A percentile compares a stretch with the other conserved stretches of the same genome.
These are phyloP conservation scores for Blastocystis sp. DNA, from an alignment of 352 stramenopile species.

Conservation along the genomic window DNA sequence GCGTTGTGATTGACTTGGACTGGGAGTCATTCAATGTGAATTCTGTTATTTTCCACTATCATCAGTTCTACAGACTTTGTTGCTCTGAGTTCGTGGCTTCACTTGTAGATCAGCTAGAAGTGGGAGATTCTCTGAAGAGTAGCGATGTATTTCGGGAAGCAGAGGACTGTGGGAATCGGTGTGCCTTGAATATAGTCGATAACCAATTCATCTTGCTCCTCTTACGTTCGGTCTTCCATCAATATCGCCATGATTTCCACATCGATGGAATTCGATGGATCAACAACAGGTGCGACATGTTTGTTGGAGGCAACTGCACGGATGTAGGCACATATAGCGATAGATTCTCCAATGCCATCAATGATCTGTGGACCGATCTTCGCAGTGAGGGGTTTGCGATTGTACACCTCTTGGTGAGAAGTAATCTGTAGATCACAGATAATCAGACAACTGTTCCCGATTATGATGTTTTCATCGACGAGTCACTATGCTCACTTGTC, in stretches of 20 bases:
- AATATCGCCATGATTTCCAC: constrained; percentile 37
- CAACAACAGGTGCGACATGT: not conserved
- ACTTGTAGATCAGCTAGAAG: not conserved
- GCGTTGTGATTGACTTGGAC: not conserved
- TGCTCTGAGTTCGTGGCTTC: not conserved
- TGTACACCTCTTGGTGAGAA: not conserved
- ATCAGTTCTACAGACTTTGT: constrained; percentile 2
- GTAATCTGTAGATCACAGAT: constrained; percentile 9
- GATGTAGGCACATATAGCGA: not conserved
- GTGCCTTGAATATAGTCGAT: not conserved
- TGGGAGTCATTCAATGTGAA: constrained; percentile 30
- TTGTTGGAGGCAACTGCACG: not conserved
- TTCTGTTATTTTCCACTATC: constrained; percentile 1
- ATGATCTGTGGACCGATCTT: not conserved
- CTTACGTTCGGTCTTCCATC: not conserved
- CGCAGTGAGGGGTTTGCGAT: not conserved
- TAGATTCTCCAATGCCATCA: not conserved
- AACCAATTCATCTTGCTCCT: not conserved
- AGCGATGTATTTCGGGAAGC: not conserved
- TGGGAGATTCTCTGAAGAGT: not conserved
- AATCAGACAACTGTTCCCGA: not conserved
- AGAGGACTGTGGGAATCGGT: not conserved
- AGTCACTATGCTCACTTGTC: not conserved
- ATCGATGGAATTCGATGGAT: constrained; percentile 49
- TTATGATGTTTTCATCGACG: constrained; percentile 13